Percentiles rank a stretch among this genome's conserved stretches.
Evolutionary conservation across 2,329 filamentous ascomycete genomes (phyloP).

Genomic region (Aaosphaeria pasadenensis): DNA sequence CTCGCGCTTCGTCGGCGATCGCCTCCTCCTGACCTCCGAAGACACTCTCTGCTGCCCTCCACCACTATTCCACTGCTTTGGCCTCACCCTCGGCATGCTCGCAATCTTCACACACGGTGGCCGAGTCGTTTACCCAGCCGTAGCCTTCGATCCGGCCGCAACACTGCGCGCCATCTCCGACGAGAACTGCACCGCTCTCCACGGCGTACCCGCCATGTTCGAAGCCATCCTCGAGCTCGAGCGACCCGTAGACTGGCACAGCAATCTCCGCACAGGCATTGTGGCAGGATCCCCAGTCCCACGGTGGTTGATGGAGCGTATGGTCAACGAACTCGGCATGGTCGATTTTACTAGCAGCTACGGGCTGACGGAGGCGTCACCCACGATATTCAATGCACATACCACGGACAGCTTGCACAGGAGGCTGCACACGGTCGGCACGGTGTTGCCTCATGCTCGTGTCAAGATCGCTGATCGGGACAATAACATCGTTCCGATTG

Average conservation of each 20-base stretch:
- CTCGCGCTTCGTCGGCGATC: constrained; percentile 56
- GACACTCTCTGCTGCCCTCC: constrained; percentile 79
- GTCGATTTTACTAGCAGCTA: constrained; percentile 60
- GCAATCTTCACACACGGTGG: constrained; percentile 71
- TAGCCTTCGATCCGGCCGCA: constrained; percentile 67
- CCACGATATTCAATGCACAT: constrained; percentile 78
- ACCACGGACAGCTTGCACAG: constrained; percentile 67
- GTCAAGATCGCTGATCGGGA: constrained; percentile 75
- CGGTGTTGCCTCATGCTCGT: constrained; percentile 67
- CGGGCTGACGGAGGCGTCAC: constrained; percentile 72
- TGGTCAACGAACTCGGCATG: constrained; percentile 72
- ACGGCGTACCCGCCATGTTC: constrained; percentile 84
- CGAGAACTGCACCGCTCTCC: constrained; percentile 62
- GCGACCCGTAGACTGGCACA: constrained; percentile 45
- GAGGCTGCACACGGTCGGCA: constrained; percentile 70
- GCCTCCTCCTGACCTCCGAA: constrained; percentile 63
- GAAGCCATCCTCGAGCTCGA: constrained; percentile 58
- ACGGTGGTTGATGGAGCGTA: constrained; percentile 68
- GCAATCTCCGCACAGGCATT: constrained; percentile 66
- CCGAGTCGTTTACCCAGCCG: constrained; percentile 72
- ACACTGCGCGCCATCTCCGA: constrained; percentile 61
- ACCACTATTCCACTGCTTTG: constrained; percentile 84
- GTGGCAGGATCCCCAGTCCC: constrained; percentile 78
- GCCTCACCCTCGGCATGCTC: constrained; percentile 72
- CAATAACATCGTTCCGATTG: constrained; percentile 64